Conservation (phyloP, 2,329 filamentous ascomycete species). For the Paraconiothyrium brasiliense region DNA sequence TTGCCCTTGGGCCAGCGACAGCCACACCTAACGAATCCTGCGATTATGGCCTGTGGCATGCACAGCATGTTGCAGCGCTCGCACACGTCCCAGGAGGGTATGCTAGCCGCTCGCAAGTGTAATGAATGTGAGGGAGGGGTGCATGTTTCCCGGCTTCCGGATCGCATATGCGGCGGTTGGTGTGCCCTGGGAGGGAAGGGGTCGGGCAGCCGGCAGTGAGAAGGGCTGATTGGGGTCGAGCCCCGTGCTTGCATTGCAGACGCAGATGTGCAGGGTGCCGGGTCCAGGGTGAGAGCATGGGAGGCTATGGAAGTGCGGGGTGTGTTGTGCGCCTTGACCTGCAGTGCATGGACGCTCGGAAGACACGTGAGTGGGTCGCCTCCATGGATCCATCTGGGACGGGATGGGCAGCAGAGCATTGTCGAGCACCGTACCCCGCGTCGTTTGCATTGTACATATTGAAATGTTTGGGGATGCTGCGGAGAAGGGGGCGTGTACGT, state of each 20-base stretch:
- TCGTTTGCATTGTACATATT: too few relatives aligned
- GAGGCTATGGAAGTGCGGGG: background rate
- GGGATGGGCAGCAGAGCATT: too few relatives aligned
- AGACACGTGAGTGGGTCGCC: too few relatives aligned
- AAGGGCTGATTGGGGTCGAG: background rate
- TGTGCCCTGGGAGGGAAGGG: background rate
- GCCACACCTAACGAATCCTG: too few relatives aligned
- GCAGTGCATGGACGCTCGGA: too few relatives aligned
- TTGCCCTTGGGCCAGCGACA: background rate
- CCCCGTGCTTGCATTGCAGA: slow-evolving; percentile 12
- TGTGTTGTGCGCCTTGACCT: background rate
- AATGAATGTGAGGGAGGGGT: background rate
- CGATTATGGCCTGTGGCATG: background rate
- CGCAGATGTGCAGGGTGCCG: background rate
- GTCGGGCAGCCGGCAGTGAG: background rate
- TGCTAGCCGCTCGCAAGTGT: too few relatives aligned
- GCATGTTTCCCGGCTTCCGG: slow-evolving; percentile 1
- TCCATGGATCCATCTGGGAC: too few relatives aligned
- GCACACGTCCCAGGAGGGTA: too few relatives aligned
- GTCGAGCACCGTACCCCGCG: too few relatives aligned
- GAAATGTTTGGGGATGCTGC: too few relatives aligned
- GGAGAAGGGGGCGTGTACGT: too few relatives aligned
- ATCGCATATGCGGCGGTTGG: slow-evolving; percentile 1
- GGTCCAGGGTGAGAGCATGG: background rate
- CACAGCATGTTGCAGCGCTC: background rate